Base-by-base conservation (phyloP, 2,329 filamentous ascomycete genomes). In the Madurella fahalii region DNA sequence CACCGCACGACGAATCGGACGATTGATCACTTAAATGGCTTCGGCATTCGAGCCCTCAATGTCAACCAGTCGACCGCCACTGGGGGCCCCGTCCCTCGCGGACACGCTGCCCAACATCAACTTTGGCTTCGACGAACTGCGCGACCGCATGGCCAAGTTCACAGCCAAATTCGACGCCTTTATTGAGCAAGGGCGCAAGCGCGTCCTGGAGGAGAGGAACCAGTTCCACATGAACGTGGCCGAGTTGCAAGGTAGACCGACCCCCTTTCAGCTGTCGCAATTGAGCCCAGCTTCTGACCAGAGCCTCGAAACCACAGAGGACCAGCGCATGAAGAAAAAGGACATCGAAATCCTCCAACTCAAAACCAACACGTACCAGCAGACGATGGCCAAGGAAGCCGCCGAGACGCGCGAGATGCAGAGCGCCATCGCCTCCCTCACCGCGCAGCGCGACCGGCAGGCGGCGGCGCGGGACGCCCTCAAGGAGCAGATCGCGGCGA, bases 61-160 rank as follows among this genome's bases (percentile, higher is more conserved):
- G 63, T 88, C 86, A 12, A 81, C 81, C 53, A 85, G 82, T 71
- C 77, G 83, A 63, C 81, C 81, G 61, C 77, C 83, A 16, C 45
- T 53, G 40, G 74, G 77, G 45, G 82, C 77, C 41, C 81, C 83
- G 12, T 88, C 84, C 13, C 83, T 89, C 74, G 86, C 85, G 41
- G 87, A 91, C 69, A 83, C 84, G 47, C 83, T 99, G 9, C 94
- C 94, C 37, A 89, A 81, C 69, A 89, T 95, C 71, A 91, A 96
- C 72, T 97, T 99, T 71, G 91, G 91, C 55, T 97, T 97, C 71
- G 92, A 97, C 65, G 90, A 96, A 63, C 74, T 99, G 68, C 92
- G 93, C 72, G 90, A 93, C 66, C 89, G 91, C 72, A 97, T 99
- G 94, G 82, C 86, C 51, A 90, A 89, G 60, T 99, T 99, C 70